Percentiles rank a stretch among this genome's conserved stretches.
phyloP scores from a whole-genome alignment of 176 grass and related monocot species.

The Zea luxurians region DNA sequence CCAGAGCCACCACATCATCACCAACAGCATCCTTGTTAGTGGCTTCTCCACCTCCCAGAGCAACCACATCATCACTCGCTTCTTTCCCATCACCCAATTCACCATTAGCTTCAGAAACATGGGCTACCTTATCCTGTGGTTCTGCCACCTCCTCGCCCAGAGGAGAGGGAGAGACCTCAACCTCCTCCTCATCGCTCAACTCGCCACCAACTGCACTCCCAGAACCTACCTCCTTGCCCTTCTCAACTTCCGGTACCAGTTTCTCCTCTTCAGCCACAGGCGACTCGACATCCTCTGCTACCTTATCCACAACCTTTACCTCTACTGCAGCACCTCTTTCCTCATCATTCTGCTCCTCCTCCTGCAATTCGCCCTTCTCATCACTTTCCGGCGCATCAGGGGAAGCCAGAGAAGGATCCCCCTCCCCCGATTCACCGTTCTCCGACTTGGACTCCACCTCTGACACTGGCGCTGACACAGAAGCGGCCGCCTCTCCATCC shows the following conservation, averaged over 20 bases:
- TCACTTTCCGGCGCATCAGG: conserved; percentile 14
- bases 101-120: conserved; percentile 24
- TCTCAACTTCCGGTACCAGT: background rate
- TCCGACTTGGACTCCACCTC: background rate
- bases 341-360: background rate
- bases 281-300: background rate
- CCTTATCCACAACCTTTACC: conserved; percentile 11
- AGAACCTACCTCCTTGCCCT: conserved; percentile 7
- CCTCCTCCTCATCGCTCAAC: background rate
- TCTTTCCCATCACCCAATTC: conserved; percentile 31
- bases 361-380: conserved; percentile 13
- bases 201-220: conserved; percentile 16
- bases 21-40: too few relatives aligned
- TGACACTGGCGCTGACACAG: background rate
- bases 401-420: conserved; percentile 22
- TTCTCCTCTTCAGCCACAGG: background rate
- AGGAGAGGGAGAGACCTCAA: background rate
- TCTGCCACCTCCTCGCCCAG: background rate
- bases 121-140: conserved; percentile 3
- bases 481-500: conserved; percentile 6
- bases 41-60: background rate
- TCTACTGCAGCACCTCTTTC: background rate
- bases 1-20: too few relatives aligned
- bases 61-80: background rate
- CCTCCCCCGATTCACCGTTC: conserved; percentile 32